Evolutionary conservation across 1,284 basidiomycete genomes (phyloP).

Genomic region (Sporisorium scitamineum): DNA sequence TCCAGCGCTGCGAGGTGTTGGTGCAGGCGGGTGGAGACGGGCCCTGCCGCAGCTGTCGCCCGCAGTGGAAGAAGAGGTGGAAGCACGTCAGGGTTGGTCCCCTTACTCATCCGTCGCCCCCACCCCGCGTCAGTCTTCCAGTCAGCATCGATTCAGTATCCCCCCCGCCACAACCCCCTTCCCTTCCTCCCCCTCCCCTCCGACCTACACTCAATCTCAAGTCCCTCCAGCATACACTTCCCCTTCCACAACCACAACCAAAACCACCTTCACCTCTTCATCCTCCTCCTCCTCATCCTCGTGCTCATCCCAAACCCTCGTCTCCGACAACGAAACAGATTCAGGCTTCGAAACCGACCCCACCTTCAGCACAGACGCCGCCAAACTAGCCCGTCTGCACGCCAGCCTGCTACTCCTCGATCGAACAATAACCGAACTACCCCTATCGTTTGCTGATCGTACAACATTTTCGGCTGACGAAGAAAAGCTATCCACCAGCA

Average conservation of each 20-base stretch:
- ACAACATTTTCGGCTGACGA: no score
- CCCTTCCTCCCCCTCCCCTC: neutral
- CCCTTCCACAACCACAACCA: no score
- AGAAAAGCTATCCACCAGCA: no score
- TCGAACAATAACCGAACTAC: constrained; percentile 12
- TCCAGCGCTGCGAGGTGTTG: constrained; percentile 3
- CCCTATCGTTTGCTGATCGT: constrained; percentile 24
- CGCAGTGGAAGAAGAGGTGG: constrained; percentile 11
- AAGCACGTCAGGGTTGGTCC: constrained; percentile 28
- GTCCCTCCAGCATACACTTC: neutral
- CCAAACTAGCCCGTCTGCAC: constrained; percentile 39
- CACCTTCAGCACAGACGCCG: constrained; percentile 18
- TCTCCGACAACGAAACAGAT: constrained; percentile 18
- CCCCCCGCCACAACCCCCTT: no score
- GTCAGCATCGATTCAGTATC: constrained; percentile 2
- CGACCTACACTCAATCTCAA: neutral
- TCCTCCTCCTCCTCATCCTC: constrained; percentile 6
- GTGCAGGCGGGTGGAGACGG: neutral
- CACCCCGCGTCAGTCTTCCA: constrained; percentile 26
- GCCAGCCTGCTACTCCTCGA: constrained; percentile 35
- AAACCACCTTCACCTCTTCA: neutral
- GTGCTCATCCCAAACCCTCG: constrained; percentile 26
- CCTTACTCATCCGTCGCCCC: constrained; percentile 36
- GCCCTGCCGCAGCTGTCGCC: neutral
- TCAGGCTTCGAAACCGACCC: constrained; percentile 8